Conservation (phyloP, 75 land plant species). For the Selaginella moellendorffii region DNA sequence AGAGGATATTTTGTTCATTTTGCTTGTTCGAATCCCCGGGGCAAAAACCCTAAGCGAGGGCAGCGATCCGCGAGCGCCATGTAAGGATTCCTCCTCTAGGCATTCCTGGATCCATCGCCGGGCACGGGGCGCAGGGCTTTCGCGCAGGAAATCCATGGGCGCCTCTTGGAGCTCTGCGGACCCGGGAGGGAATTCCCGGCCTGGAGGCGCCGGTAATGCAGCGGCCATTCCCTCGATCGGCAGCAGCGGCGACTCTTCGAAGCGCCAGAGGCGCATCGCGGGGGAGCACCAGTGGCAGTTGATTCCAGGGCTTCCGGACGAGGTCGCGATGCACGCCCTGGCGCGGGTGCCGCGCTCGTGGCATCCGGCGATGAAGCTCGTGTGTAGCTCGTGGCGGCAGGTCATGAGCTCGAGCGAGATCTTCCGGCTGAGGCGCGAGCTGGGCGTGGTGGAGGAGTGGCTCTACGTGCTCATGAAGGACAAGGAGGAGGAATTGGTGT, state of each 20-base stretch:
- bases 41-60: neutral
- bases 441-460: constrained; percentile 77
- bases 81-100: neutral
- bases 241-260: neutral
- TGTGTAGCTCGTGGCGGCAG: constrained; percentile 57
- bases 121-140: neutral
- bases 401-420: constrained; percentile 42
- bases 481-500: constrained; percentile 49
- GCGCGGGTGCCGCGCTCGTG: constrained; percentile 62
- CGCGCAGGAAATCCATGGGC: neutral
- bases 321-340: constrained; percentile 57
- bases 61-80: too few relatives aligned
- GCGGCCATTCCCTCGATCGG: neutral
- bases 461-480: constrained; percentile 60
- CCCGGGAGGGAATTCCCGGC: neutral
- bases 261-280: neutral
- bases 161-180: neutral
- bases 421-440: constrained; percentile 49
- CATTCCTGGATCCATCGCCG: neutral
- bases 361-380: constrained; percentile 41
- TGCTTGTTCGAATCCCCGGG: too few relatives aligned
- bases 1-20: too few relatives aligned
- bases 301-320: constrained; percentile 85
- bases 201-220: too few relatives aligned
- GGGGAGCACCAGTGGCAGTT: constrained; percentile 19